Conservation (phyloP, 179 eudicot genomes). For the Camellia oleifera region DNA sequence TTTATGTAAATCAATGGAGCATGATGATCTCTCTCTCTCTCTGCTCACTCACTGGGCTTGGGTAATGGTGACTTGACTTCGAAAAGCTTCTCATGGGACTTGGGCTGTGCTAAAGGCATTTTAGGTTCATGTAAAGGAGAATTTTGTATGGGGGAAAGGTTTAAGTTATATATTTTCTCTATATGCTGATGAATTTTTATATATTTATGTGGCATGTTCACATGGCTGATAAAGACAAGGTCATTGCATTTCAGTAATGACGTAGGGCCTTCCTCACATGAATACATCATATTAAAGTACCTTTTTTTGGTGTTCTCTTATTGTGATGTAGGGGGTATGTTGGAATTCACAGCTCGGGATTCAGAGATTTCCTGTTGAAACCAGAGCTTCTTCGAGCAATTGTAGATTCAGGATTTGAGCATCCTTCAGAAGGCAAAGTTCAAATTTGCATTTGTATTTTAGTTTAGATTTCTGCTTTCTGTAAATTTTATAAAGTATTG, state of each 20-base stretch:
- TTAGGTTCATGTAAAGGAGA: neutral
- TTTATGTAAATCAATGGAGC: too few species aligned
- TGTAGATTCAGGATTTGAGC: conserved; percentile 97
- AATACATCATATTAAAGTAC: neutral
- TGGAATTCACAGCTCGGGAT: conserved; percentile 97
- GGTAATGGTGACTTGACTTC: neutral
- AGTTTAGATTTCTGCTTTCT: neutral
- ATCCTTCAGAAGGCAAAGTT: conserved; percentile 97
- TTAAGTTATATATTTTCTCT: neutral
- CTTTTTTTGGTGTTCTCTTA: neutral
- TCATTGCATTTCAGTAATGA: neutral
- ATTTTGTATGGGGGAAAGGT: neutral
- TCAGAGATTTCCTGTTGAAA: conserved; percentile 95
- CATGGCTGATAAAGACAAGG: neutral
- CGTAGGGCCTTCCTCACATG: neutral
- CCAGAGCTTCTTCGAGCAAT: conserved; percentile 97
- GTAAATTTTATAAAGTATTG: too few species aligned
- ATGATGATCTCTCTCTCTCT: too few species aligned
- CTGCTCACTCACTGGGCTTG: too few species aligned
- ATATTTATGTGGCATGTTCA: neutral
- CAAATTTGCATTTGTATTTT: neutral
- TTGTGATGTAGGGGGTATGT: conserved; percentile 69
- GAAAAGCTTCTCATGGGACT: neutral
- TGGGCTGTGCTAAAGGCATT: neutral
- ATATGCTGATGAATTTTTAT: neutral